These are phyloP conservation scores for Saccharum officinarum DNA, from an alignment of 176 grass and related monocot species.

Conservation along the genomic window DNA sequence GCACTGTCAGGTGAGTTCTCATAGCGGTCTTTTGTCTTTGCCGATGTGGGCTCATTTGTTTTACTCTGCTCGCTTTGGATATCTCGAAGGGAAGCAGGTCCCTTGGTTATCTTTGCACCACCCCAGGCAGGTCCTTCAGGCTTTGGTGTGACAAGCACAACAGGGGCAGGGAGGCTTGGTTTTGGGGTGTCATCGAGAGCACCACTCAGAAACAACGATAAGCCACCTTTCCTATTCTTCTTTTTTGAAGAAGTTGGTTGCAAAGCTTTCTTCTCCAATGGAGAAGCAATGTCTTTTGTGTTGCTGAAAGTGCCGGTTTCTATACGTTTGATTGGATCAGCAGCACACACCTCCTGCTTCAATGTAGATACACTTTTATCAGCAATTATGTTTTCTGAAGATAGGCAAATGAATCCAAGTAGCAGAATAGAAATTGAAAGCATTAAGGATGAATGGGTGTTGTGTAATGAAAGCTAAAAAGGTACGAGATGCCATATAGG, in stretches of 20 bases:
- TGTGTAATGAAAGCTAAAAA: not conserved
- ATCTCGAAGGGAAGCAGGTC: constrained; percentile 75
- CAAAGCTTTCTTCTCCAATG: constrained; percentile 49
- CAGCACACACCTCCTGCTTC: constrained; percentile 47
- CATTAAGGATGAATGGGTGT: not conserved
- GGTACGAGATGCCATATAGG: constrained; percentile 3
- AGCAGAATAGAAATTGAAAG: not conserved
- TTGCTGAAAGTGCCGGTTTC: constrained; percentile 45
- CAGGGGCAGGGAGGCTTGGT: constrained; percentile 43
- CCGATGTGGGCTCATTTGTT: constrained; percentile 37
- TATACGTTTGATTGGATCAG: constrained; percentile 42
- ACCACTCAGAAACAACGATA: constrained; percentile 92
- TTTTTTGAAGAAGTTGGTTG: constrained; percentile 65
- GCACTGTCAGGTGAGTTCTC: constrained; percentile 53
- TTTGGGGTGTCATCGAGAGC: constrained; percentile 91
- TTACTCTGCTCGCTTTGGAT: constrained; percentile 94
- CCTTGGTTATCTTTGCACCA: constrained; percentile 72
- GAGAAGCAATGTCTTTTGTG: constrained; percentile 42
- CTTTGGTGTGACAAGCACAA: constrained; percentile 53
- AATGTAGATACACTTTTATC: constrained; percentile 36
- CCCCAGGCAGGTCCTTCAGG: constrained; percentile 92
- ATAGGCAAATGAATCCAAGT: not conserved
- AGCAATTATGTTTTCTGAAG: constrained; percentile 5
- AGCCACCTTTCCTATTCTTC: constrained; percentile 91
- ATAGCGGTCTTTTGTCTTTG: constrained; percentile 41